These are phyloP conservation scores for Termitomyces bulborhizus DNA, from an alignment of 768 basidiomycete genomes.

Conservation along the genomic window DNA sequence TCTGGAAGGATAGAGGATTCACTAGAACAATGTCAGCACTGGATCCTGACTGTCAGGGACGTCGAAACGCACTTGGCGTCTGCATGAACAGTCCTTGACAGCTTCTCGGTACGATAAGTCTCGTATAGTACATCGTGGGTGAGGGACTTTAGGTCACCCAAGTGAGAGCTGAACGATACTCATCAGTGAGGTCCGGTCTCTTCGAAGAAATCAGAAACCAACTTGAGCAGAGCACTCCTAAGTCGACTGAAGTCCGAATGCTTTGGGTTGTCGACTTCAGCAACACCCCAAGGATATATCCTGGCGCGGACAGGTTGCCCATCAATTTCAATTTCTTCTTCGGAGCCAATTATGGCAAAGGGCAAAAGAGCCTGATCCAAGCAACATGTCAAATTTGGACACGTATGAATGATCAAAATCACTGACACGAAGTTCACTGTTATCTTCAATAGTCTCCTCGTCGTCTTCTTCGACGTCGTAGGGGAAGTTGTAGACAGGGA, in stretches of 20 bases:
- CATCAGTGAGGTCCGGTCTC: slow-evolving; percentile 4
- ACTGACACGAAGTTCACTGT: slow-evolving; percentile 85
- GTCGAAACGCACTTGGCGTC: slow-evolving; percentile 57
- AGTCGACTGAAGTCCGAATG: slow-evolving; percentile 98
- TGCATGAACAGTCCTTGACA: slow-evolving; percentile 75
- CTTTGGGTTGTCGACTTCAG: slow-evolving; percentile 98
- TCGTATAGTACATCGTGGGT: slow-evolving; percentile 94
- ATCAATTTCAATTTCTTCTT: slow-evolving; percentile 92
- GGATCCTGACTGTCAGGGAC: neutral
- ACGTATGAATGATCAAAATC: neutral
- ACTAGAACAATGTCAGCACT: slow-evolving; percentile 29
- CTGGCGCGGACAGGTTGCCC: slow-evolving; percentile 89
- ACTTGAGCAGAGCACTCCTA: slow-evolving; percentile 88
- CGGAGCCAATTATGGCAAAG: slow-evolving; percentile 95
- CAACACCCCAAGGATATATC: slow-evolving; percentile 98
- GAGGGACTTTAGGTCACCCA: slow-evolving; percentile 90
- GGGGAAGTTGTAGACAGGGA: slow-evolving; percentile 99
- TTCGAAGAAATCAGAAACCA: slow-evolving; percentile 15
- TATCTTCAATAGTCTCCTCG: slow-evolving; percentile 96
- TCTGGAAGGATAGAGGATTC: slow-evolving; percentile 92
- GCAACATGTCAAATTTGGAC: neutral
- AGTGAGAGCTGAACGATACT: slow-evolving; percentile 61
- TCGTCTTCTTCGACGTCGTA: slow-evolving; percentile 99
- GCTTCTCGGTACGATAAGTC: slow-evolving; percentile 96
- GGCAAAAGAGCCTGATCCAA: slow-evolving; percentile 76